phyloP scores from a whole-genome alignment of 768 basidiomycete species.

The Tulasnella sp. region DNA sequence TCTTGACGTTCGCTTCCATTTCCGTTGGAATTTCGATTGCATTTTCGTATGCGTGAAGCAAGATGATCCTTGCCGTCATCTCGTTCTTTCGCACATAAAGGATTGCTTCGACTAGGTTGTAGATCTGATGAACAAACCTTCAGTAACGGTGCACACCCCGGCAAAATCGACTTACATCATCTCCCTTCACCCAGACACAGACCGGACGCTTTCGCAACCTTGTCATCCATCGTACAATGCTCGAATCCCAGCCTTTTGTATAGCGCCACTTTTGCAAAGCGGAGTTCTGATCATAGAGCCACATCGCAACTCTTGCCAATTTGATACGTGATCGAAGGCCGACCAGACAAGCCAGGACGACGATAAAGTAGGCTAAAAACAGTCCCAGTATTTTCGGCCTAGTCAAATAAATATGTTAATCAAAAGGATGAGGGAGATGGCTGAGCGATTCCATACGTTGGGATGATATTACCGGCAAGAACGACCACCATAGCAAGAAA shows the following conservation, averaged over 20 bases:
- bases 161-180: constrained; percentile 55
- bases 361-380: constrained; percentile 67
- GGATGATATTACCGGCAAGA: constrained; percentile 63
- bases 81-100: constrained; percentile 70
- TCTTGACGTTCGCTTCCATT: constrained; percentile 70
- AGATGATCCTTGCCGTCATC: constrained; percentile 68
- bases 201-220: constrained; percentile 57
- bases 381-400: constrained; percentile 40
- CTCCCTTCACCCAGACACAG: constrained; percentile 63
- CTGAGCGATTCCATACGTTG: constrained; percentile 46
- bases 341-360: constrained; percentile 53
- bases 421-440: neutral
- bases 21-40: constrained; percentile 65
- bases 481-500: constrained; percentile 50
- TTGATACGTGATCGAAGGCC: constrained; percentile 59
- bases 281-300: constrained; percentile 64
- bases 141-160: neutral
- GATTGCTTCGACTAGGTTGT: constrained; percentile 64
- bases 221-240: constrained; percentile 52
- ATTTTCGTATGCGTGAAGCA: constrained; percentile 65
- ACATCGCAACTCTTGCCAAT: constrained; percentile 59
- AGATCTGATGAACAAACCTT: constrained; percentile 53
- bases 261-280: constrained; percentile 49
- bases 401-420: neutral
- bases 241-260: constrained; percentile 51